These are phyloP conservation scores for Ramularia endophylla DNA, from an alignment of 2,329 filamentous ascomycete genomes.

Conservation along the genomic window DNA sequence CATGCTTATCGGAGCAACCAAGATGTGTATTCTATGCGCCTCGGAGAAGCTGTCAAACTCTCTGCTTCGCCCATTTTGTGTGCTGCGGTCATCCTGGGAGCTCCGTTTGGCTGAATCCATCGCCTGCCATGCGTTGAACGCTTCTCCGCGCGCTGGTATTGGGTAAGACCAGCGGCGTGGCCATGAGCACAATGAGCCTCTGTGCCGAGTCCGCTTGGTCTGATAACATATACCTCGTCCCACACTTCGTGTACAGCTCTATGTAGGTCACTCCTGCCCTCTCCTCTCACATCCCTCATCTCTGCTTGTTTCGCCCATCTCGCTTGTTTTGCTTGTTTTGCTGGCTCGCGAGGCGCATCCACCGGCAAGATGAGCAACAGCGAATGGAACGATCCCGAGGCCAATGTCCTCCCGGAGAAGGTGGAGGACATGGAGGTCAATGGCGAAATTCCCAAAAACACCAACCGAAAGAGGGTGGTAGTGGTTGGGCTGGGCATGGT, in stretches of 20 bases:
- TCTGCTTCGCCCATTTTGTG: not conserved
- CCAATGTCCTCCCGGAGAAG: slow-evolving; percentile 41
- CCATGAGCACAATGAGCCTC: not conserved
- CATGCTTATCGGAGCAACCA: too few species aligned
- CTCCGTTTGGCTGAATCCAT: slow-evolving; percentile 9
- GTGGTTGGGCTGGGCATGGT: slow-evolving; percentile 92
- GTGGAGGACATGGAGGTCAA: slow-evolving; percentile 32
- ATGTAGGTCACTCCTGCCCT: slow-evolving; percentile 1
- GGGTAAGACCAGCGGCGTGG: not conserved
- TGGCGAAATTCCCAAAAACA: slow-evolving; percentile 30
- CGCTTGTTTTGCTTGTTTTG: not conserved
- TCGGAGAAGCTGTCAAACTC: slow-evolving; percentile 13
- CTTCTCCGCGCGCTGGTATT: too few species aligned
- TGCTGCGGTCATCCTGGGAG: slow-evolving; percentile 7
- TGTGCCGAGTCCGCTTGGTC: too few species aligned
- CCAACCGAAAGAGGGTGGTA: slow-evolving; percentile 61
- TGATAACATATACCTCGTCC: not conserved
- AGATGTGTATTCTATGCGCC: not conserved
- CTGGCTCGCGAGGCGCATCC: not conserved
- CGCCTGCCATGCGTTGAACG: slow-evolving; percentile 1
- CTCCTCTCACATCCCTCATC: slow-evolving; percentile 3
- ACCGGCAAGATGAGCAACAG: slow-evolving; percentile 35
- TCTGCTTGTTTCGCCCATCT: not conserved
- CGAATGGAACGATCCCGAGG: slow-evolving; percentile 43
- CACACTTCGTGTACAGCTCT: too few species aligned